Conservation (phyloP, 192 early-diverging fungal species). For the Umbelopsis vinacea region DNA sequence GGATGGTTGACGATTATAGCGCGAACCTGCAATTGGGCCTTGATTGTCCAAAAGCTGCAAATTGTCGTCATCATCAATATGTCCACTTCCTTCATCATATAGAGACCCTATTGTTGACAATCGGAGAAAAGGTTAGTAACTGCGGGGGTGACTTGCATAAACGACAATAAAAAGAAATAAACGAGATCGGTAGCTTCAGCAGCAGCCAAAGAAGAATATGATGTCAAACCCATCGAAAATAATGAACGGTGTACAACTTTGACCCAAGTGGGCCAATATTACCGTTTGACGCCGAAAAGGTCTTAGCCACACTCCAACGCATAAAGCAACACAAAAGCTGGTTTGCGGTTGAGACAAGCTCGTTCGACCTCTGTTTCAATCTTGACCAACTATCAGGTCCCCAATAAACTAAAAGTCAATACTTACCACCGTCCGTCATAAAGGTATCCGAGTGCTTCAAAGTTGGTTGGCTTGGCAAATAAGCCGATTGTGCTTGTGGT, state of each 20-base stretch:
- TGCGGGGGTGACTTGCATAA: no score
- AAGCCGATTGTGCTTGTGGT: slow-evolving; percentile 4
- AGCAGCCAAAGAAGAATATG: not conserved
- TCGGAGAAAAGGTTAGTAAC: not conserved
- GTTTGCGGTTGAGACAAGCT: not conserved
- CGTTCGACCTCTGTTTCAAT: not conserved
- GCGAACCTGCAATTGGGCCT: slow-evolving; percentile 24
- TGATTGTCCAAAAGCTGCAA: slow-evolving; percentile 26
- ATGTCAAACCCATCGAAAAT: no score
- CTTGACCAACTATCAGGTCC: not conserved
- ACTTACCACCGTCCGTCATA: slow-evolving; percentile 8
- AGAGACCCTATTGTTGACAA: not conserved
- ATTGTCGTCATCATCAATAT: slow-evolving; percentile 34
- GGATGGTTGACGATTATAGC: slow-evolving; percentile 4
- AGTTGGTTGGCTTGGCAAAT: slow-evolving; percentile 1
- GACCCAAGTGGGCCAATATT: not conserved
- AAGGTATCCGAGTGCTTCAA: slow-evolving; percentile 10
- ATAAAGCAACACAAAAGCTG: not conserved
- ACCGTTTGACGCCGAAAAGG: not conserved
- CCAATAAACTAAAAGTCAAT: not conserved
- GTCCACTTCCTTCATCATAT: slow-evolving; percentile 26
- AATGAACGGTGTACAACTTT: not conserved
- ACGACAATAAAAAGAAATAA: no score
- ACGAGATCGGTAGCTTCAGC: not conserved
- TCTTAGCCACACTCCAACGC: not conserved